Conservation (phyloP, 2,329 filamentous ascomycete genomes). For the Penicillium sp. region DNA sequence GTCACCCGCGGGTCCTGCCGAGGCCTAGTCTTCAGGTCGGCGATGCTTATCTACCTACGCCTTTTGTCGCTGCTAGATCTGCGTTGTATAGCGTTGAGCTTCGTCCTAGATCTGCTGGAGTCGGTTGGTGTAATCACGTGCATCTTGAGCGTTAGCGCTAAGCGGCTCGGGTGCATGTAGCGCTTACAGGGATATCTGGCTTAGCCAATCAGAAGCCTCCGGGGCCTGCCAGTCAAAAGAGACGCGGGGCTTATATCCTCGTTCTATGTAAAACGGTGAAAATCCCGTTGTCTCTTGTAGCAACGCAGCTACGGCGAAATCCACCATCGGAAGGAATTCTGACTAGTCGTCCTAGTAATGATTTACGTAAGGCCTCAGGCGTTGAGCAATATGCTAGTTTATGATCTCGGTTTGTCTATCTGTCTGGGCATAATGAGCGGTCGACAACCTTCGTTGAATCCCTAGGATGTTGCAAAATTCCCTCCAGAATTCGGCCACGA, state of each 20-base stretch:
- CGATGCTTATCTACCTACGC: not conserved
- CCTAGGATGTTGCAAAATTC: conserved; percentile 4
- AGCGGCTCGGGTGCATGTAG: no score
- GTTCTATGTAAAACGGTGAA: no score
- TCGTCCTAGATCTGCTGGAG: no score
- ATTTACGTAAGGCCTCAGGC: not conserved
- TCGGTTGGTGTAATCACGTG: no score
- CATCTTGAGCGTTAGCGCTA: no score
- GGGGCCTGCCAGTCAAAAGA: no score
- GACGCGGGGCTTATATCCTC: no score
- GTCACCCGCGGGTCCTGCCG: conserved; percentile 2
- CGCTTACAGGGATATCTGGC: no score
- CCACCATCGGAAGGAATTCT: not conserved
- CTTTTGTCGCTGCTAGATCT: not conserved
- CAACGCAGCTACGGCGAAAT: not conserved
- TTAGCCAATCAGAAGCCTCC: no score
- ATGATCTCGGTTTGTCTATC: conserved; percentile 8
- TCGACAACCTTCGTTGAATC: not conserved
- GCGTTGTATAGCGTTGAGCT: not conserved
- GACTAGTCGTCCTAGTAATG: conserved; percentile 16
- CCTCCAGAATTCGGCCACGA: conserved; percentile 12
- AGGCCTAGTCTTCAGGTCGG: not conserved
- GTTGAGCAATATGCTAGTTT: conserved; percentile 10
- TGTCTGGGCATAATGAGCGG: not conserved
- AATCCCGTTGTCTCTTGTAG: not conserved